Percentiles rank a stretch among this genome's conserved stretches.
phyloP scores from a whole-genome alignment of 78 protist genomes.

The Dictyostelium capitatum region DNA sequence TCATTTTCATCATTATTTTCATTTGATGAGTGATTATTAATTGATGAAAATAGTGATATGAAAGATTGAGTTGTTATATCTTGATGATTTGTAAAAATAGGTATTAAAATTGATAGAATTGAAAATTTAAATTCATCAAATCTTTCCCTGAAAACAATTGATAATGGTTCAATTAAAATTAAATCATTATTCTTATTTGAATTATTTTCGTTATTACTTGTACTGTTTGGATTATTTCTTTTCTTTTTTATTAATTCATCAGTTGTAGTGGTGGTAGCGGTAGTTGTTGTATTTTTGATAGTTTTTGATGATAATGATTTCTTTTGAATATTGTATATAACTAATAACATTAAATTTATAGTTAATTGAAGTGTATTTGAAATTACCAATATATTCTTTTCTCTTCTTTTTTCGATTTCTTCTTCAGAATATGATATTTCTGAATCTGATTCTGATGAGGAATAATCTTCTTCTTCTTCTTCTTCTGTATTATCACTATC shows the following conservation, averaged over 20 bases:
- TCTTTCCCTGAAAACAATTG: constrained; percentile 26
- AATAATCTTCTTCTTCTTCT: neutral
- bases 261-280: neutral
- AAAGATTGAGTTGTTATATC: constrained; percentile 9
- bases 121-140: constrained; percentile 14
- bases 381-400: neutral
- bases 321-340: neutral
- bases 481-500: neutral
- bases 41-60: neutral
- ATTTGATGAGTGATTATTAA: neutral
- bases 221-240: neutral
- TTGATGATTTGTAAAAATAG: constrained; percentile 4
- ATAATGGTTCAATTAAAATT: constrained; percentile 4
- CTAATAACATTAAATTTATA: neutral
- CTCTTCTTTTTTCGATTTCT: neutral
- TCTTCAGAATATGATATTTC: neutral
- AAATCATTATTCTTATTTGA: neutral
- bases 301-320: neutral
- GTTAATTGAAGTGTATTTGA: neutral
- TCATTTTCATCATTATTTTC: neutral
- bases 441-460: neutral
- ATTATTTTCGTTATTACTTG: neutral
- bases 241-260: neutral
- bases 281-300: neutral
- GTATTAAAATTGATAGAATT: neutral